Base-by-base conservation (phyloP, 257 asterid genomes). In the Ajuga chamaepitys region DNA sequence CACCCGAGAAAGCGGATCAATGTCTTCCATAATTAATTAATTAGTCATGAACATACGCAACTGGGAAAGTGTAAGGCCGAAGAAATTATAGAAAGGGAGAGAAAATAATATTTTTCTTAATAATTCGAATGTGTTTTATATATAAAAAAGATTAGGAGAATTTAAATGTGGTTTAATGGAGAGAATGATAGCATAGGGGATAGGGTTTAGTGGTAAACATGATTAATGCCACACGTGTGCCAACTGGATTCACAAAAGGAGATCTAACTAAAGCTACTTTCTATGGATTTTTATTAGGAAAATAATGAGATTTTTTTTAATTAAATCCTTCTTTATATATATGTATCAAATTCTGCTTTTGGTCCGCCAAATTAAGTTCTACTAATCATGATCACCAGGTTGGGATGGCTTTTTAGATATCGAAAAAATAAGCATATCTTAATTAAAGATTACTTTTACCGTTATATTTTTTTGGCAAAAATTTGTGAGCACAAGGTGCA, bases 161-260 rank as follows among this genome's bases (percentile, higher is more conserved):
- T 8, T 25, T 4, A 72, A 61, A 41, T 21, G 56, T 42, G 35
- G 32, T 57, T 70, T 50, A 20, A 81, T 85, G 95, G 85, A 66
- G 73, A 55, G 66, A 78, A 85, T 88, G 76, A 85, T 85, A 74
- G 67, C 85, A 34, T 48, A 52, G 75, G 78, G 75, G 75, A 70
- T 69, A 78, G 84, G 66, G 66, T 75, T 74, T 72, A 74, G 94
- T 85, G 94, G 71, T 81, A 70, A 78, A 67, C 84, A 88, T 88
- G 84, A 88, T 88, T 80, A 68, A 25, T 59, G 60, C 78, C 94
- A 78, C 86, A 80, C 95, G 91, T 79, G 90, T 81, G 91, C 75
- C 95, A 81, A 83, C 95, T 81, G 86, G 90, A 72, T 62, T 76
- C 79, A 71, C 68, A 71, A 64, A 58, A 62, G 68, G 64, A 75